Evolutionary conservation across 148 eudicot species (phyloP), one percentile per base, ranked within the genome.

Genomic region (Hydrangea macrophylla): DNA sequence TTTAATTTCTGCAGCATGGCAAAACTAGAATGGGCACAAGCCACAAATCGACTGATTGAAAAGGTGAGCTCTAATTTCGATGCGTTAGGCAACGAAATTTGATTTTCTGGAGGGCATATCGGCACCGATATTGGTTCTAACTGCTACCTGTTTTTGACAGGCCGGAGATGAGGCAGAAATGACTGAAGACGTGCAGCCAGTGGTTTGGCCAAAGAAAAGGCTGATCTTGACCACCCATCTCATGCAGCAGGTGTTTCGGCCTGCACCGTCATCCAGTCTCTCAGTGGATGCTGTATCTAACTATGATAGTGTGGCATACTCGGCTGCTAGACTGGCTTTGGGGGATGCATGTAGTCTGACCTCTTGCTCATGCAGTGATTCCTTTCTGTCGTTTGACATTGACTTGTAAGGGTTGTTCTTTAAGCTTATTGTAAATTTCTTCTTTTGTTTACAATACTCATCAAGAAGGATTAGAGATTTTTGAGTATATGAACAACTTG

Each of bases 161-260:
- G 76, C 75, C 39, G 75, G 70, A 62, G 64, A 74, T 64, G 81
- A 55, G 32, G 72, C 35, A 60, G 78, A 73, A 31, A 60, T 31
- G 54, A 23, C 50, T 60, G 83, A 73, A 58, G 76, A 73, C 54
- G 15, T 74, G 55, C 66, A 15, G 35, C 75, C 76, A 42, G 50
- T 68, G 48, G 32, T 58, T 30, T 64, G 72, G 62, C 68, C 80
- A 55, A 86, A 77, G 75, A 86, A 71, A 72, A 82, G 95, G 54
- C 87, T 89, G 67, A 66, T 71, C 39, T 67, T 57, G 17, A 79
- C 85, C 22, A 80, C 89, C 55, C 82, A 89, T 63, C 89, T 89
- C 50, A 80, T 86, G 84, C 95, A 89, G 79, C 84, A 76, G 66
- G 58, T 89, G 53, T 79, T 86, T 60, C 75, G 51, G 40, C 87